Conservation (phyloP, 2,329 filamentous ascomycete genomes). For the Arachnopeziza araneosa region DNA sequence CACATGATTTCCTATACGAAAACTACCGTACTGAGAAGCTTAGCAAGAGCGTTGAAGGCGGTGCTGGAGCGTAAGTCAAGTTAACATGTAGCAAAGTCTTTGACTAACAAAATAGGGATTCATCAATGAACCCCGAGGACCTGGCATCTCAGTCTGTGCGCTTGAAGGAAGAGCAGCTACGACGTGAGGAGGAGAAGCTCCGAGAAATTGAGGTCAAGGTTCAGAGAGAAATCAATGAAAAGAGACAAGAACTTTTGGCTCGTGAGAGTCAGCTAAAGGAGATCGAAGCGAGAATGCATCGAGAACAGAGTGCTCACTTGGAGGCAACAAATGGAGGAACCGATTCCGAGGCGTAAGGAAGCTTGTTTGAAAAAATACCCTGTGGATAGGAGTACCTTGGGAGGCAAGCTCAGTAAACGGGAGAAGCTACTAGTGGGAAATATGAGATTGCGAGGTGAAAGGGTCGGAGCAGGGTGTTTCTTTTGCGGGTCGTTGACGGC, state of each 20-base stretch:
- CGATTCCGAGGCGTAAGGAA: slow-evolving; percentile 23
- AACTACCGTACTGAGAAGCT: slow-evolving; percentile 99
- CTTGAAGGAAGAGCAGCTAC: slow-evolving; percentile 98
- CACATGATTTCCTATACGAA: slow-evolving; percentile 98
- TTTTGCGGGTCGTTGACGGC: slow-evolving; percentile 31
- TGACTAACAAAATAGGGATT: slow-evolving; percentile 46
- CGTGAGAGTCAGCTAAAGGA: slow-evolving; percentile 98
- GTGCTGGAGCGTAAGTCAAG: slow-evolving; percentile 72
- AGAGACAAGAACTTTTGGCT: slow-evolving; percentile 94
- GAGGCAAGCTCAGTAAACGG: background rate
- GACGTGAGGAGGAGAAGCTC: slow-evolving; percentile 98
- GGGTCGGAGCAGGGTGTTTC: slow-evolving; percentile 24
- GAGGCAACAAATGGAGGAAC: slow-evolving; percentile 31
- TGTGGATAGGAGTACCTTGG: slow-evolving; percentile 2
- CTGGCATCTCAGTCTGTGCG: slow-evolving; percentile 95
- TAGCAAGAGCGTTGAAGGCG: slow-evolving; percentile 96
- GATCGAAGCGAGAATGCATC: slow-evolving; percentile 95
- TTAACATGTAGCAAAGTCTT: background rate
- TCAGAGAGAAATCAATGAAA: slow-evolving; percentile 99
- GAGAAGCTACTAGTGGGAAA: background rate
- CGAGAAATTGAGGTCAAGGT: slow-evolving; percentile 99
- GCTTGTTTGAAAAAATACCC: slow-evolving; percentile 9
- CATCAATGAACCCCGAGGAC: slow-evolving; percentile 96
- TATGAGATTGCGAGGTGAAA: background rate
- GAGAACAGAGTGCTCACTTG: slow-evolving; percentile 60